Base-by-base conservation (phyloP, 1,139 yeast species). In the Geotrichum europaeum region DNA sequence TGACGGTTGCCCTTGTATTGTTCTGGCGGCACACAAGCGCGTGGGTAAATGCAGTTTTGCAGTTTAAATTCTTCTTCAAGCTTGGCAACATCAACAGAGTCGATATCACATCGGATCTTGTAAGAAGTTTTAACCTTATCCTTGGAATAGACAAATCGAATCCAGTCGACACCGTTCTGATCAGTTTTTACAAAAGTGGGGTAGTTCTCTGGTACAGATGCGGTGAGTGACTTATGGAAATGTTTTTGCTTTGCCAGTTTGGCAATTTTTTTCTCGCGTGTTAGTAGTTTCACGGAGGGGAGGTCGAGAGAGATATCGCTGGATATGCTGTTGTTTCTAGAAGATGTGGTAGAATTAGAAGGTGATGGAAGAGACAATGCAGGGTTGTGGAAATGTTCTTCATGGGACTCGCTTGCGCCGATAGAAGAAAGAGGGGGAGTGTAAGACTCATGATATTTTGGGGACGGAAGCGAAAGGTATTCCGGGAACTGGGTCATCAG, bases 1-100 rank as follows among this genome's bases (percentile, higher is more conserved):
- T 75, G 76, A 36, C 83, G 74, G 62, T 78, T 78, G 6, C 82
- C 82, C 49, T 68, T 72, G 65, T 78, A 78, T 60, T 74, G 73
- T 20, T 70, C 74, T 0, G 70, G 68, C 1, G 79, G 75, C 3
- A 75, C 79, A 68, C 75, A 73, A 0, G 82, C 82, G 32, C 77
- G 68, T 4, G 81, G 81, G 62, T 79, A 79, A 12, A 79, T 68
- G 66, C 82, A 78, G 67, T 79, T 79, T 15, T 72, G 72, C 4
- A 55, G 61, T 58, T 73, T 66, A 64, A 79, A 80, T n/a, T 70
- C 68, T 3, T 32, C 53, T 22, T 15, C 36, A 24, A 78, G 66
- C 34, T 58, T 55, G 5, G 62, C 50, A 10, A 64, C 63, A 59
- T 72, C 68, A 51, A 75, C 70, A 1, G 68, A 65, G 24, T 68